phyloP scores from a whole-genome alignment of 345 rosid species.

The Conringia planisiliqua region DNA sequence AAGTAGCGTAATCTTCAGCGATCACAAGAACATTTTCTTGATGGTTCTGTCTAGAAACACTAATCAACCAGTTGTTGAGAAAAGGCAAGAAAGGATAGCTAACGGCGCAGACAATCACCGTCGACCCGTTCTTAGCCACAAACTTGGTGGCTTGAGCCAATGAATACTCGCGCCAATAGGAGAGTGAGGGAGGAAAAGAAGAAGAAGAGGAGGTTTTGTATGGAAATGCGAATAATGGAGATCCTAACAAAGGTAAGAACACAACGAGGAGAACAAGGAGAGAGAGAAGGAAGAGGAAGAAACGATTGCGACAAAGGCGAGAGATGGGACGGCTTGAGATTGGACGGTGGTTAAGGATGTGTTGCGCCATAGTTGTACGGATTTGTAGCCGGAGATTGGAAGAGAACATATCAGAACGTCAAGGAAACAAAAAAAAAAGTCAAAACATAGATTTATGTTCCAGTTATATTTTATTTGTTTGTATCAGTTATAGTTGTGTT shows the following conservation, averaged over 20 bases:
- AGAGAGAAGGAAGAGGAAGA: conserved; percentile 48
- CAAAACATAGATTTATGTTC: not conserved
- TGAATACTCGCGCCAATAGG: conserved; percentile 70
- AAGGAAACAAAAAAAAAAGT: not conserved
- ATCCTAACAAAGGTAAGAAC: conserved; percentile 53
- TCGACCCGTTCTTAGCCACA: conserved; percentile 46
- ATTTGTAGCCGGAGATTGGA: conserved; percentile 9
- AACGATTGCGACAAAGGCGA: conserved; percentile 48
- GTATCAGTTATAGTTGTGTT: not conserved
- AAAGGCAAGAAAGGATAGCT: conserved; percentile 4
- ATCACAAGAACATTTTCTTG: not conserved
- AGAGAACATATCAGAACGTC: not conserved
- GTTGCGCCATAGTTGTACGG: not conserved
- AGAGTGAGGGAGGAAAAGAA: not conserved
- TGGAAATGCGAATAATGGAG: conserved; percentile 41
- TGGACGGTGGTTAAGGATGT: not conserved
- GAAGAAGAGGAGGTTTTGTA: conserved; percentile 3
- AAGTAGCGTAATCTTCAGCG: conserved; percentile 1
- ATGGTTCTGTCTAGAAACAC: not conserved
- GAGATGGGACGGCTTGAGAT: conserved; percentile 30
- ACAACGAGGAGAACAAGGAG: conserved; percentile 64
- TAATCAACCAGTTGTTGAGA: not conserved
- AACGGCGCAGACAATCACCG: not conserved
- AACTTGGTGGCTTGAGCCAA: conserved; percentile 63
- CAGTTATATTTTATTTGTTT: not conserved